phyloP scores from a whole-genome alignment of 2,329 filamentous ascomycete species.

The Blastomyces parvus region DNA sequence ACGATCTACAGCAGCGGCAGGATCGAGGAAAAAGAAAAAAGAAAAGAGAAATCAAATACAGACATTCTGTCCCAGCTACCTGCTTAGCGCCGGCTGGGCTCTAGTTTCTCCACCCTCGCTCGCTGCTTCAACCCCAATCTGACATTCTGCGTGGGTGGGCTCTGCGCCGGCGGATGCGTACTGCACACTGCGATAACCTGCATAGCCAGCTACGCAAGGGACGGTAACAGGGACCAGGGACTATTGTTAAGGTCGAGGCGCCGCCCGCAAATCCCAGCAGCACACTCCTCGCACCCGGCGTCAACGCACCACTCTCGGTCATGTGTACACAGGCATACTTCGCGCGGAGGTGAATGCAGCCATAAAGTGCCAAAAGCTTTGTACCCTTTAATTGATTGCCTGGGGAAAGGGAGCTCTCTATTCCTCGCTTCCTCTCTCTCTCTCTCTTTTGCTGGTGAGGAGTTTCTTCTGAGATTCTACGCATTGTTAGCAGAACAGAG shows the following conservation, averaged over 20 bases:
- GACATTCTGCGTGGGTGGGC: constrained; percentile 1
- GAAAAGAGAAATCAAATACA: neutral
- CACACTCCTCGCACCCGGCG: constrained; percentile 2
- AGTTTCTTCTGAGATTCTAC: neutral
- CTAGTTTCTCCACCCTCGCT: constrained; percentile 9
- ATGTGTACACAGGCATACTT: constrained; percentile 26
- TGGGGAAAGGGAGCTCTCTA: constrained; percentile 1
- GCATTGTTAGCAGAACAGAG: neutral
- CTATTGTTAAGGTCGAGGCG: constrained; percentile 1
- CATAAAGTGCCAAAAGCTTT: neutral
- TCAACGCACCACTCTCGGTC: constrained; percentile 20
- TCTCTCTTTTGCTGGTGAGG: constrained; percentile 8
- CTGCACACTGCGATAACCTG: constrained; percentile 3
- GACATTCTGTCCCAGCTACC: neutral
- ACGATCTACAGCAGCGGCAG: neutral
- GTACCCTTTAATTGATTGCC: constrained; percentile 16
- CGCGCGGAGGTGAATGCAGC: constrained; percentile 6
- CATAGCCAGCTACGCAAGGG: constrained; percentile 2
- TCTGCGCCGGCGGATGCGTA: constrained; percentile 4
- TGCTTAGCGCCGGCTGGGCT: constrained; percentile 8
- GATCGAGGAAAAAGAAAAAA: neutral
- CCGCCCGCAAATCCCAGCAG: constrained; percentile 1
- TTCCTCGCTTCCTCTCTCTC: neutral
- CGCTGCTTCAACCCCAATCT: constrained; percentile 6
- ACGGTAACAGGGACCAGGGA: constrained; percentile 9